A percentile compares a stretch with the other conserved stretches of the same genome.
These are phyloP conservation scores for Filosporella fistucella DNA, from an alignment of 495 filamentous ascomycete species.

Conservation along the genomic window DNA sequence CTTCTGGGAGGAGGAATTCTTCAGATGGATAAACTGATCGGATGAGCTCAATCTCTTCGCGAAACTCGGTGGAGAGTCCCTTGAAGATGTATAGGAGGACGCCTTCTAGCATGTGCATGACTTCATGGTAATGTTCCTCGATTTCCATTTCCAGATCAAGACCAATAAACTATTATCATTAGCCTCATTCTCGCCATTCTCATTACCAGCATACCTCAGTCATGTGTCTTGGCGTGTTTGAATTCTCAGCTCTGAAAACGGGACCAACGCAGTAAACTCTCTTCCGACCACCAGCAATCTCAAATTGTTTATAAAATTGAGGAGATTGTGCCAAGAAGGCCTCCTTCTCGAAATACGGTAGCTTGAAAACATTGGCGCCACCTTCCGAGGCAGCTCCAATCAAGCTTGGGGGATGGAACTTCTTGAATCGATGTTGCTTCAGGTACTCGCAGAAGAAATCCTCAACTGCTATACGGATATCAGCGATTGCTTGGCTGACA, in stretches of 20 bases:
- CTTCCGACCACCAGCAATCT: constrained; percentile 87
- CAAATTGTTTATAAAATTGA: constrained; percentile 95
- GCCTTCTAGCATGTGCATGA: constrained; percentile 71
- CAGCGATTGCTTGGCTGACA: constrained; percentile 76
- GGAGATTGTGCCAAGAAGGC: constrained; percentile 86
- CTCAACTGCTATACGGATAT: constrained; percentile 76
- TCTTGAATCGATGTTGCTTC: constrained; percentile 67
- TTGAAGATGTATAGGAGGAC: constrained; percentile 88
- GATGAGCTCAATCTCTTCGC: constrained; percentile 67
- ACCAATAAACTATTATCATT: constrained; percentile 68
- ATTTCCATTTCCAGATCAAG: constrained; percentile 98
- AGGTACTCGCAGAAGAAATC: constrained; percentile 79
- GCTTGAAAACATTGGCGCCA: constrained; percentile 86
- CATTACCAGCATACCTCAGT: constrained; percentile 54
- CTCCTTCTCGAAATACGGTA: constrained; percentile 84
- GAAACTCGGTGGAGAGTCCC: constrained; percentile 62
- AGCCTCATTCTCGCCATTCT: not conserved
- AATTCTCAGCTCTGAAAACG: constrained; percentile 96
- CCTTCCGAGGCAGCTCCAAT: constrained; percentile 91
- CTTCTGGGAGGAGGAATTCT: constrained; percentile 44
- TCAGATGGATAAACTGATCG: constrained; percentile 56
- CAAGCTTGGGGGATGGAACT: constrained; percentile 86
- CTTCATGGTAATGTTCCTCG: constrained; percentile 82
- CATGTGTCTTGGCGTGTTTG: constrained; percentile 93
- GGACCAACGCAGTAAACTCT: constrained; percentile 86